phyloP scores from a whole-genome alignment of 2,329 filamentous ascomycete species.

The Dactylellina sp. region DNA sequence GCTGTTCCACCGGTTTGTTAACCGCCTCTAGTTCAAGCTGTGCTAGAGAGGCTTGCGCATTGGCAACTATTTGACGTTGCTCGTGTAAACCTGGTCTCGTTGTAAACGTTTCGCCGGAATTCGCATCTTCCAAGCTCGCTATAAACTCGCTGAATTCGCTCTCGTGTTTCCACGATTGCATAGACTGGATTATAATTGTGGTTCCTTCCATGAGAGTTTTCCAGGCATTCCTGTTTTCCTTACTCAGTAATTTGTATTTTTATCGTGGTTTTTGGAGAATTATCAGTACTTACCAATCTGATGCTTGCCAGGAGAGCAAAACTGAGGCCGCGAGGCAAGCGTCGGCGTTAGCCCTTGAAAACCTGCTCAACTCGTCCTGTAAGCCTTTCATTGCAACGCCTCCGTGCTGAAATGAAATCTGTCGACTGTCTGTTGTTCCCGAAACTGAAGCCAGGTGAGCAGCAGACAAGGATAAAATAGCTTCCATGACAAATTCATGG shows the following conservation, averaged over 20 bases:
- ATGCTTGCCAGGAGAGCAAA: slow-evolving; percentile 93
- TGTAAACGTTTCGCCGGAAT: slow-evolving; percentile 75
- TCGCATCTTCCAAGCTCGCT: slow-evolving; percentile 70
- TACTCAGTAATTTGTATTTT: slow-evolving; percentile 63
- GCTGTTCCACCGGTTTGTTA: slow-evolving; percentile 77
- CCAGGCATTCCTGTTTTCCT: slow-evolving; percentile 82
- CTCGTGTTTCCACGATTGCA: slow-evolving; percentile 91
- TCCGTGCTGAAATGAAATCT: slow-evolving; percentile 89
- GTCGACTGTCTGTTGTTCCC: slow-evolving; percentile 83
- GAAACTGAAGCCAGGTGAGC: slow-evolving; percentile 92
- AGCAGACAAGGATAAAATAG: slow-evolving; percentile 91
- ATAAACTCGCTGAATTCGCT: slow-evolving; percentile 88
- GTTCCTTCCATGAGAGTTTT: slow-evolving; percentile 91
- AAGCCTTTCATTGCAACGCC: slow-evolving; percentile 86
- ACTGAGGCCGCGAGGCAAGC: slow-evolving; percentile 91
- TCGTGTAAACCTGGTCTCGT: slow-evolving; percentile 72
- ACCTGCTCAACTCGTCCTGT: slow-evolving; percentile 85
- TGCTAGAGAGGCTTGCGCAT: slow-evolving; percentile 75
- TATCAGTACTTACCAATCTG: slow-evolving; percentile 82
- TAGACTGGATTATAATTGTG: slow-evolving; percentile 87
- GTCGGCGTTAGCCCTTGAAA: slow-evolving; percentile 88
- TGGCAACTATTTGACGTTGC: slow-evolving; percentile 77
- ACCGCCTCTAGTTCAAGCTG: slow-evolving; percentile 77
- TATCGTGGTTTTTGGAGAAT: background rate
- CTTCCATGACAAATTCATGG: slow-evolving; percentile 91